Base-by-base conservation (phyloP, 306 rosid species). In the Vigna nakashimae region DNA sequence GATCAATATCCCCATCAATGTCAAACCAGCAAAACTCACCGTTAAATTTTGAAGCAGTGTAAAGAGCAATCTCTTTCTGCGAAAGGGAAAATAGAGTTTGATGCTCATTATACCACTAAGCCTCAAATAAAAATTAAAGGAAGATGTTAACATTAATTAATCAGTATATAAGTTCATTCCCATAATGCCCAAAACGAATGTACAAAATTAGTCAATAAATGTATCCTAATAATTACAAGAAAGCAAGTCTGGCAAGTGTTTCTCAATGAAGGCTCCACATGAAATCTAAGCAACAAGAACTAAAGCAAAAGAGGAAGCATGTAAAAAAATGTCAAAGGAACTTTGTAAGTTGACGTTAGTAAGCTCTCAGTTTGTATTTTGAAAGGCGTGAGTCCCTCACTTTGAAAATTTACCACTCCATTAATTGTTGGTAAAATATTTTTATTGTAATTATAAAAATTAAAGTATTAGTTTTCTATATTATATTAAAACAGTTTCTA, bases 51-150 rank as follows among this genome's bases (percentile, higher is more conserved):
- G 98, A 88, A n/a, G 97, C 97, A 4, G 93, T 91, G 85, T 95
- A 95, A 81, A 95, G 82, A 82, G 97, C 97, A 87, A 94, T 83
- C 87, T 94, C 98, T 88, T 92, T 94, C 98, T 94, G 92, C 81
- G 84, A 83, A 83, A 76, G 11, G 65, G 64, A 50, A 77, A 74
- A 77, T 71, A 75, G 73, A 12, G 65, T 28, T 60, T 48, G 70
- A 50, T 64, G 68, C 18, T 51, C 74, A 49, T 79, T 53, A 79
- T 7, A 57, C 52, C 78, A 50, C 51, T 74, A 75, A 46, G 73
- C 66, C 55, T 62, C 26, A n/a, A 75, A 48, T 65, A 66, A 80
- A 75, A 63, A 55, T 83, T 73, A 69, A 51, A 28, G 65, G 82
- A 76, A 1, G 55, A 62, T 24, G 69, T 43, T 38, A 68, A 69